Conservation (phyloP, 2,329 filamentous ascomycete species). For the Pseudocercospora fuligena region DNA sequence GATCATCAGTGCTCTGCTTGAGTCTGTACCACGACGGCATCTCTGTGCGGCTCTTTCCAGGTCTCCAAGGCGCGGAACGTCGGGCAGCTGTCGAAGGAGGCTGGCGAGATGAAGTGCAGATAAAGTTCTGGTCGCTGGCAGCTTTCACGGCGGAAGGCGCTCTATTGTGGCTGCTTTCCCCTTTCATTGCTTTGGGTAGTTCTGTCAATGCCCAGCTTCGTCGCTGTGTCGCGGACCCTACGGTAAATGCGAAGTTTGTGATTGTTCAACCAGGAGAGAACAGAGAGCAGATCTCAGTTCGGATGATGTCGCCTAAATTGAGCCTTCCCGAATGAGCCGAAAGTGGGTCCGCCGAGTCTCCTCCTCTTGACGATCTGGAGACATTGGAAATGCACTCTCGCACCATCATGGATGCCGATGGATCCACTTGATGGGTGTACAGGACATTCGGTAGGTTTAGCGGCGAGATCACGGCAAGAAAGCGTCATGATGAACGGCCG, state of each 20-base stretch:
- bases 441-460: slow-evolving; percentile 8
- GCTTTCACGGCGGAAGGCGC: background rate
- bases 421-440: background rate
- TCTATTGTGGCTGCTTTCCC: background rate
- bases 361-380: slow-evolving; percentile 4
- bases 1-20: background rate
- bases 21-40: background rate
- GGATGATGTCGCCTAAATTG: slow-evolving; percentile 1
- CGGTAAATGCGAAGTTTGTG: no score
- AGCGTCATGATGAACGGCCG: slow-evolving; percentile 2
- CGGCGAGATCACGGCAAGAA: slow-evolving; percentile 6
- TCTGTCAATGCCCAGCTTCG: background rate
- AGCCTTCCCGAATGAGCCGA: background rate
- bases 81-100: background rate
- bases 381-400: background rate
- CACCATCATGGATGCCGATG: background rate
- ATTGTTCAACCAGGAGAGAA: no score
- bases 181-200: background rate
- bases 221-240: background rate
- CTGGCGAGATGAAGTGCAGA: background rate
- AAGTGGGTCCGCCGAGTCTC: slow-evolving; percentile 4
- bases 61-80: background rate
- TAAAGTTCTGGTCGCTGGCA: background rate
- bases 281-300: background rate
- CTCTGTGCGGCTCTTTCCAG: background rate